phyloP scores from a whole-genome alignment of 345 rosid species.

The Excoecaria agallocha region DNA sequence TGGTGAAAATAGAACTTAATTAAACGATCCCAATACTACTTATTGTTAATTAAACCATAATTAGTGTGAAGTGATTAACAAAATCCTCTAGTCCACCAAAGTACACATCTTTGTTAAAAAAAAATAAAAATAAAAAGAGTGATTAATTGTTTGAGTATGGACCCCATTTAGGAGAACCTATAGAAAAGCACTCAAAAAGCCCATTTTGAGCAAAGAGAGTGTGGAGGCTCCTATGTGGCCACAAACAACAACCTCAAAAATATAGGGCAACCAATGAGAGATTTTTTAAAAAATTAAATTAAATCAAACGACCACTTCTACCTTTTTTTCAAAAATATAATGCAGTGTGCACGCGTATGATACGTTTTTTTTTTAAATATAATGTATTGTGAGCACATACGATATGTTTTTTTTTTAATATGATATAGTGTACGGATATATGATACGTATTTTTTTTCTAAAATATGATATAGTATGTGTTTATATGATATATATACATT shows the following conservation, averaged over 20 bases:
- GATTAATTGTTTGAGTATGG: conserved; percentile 10
- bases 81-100: not conserved
- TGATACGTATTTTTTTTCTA: too few species aligned
- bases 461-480: too few species aligned
- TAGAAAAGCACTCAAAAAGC: conserved; percentile 32
- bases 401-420: too few species aligned
- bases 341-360: too few species aligned
- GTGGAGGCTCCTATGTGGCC: conserved; percentile 32
- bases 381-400: too few species aligned
- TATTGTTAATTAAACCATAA: conserved; percentile 1
- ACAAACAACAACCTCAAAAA: conserved; percentile 16
- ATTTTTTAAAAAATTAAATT: not conserved
- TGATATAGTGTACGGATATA: too few species aligned
- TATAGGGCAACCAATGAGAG: not conserved
- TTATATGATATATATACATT: too few species aligned
- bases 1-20: not conserved
- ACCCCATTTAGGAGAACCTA: conserved; percentile 14
- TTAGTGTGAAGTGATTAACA: conserved; percentile 12
- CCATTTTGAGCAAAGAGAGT: conserved; percentile 19
- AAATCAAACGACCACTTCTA: conserved; percentile 25
- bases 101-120: not conserved
- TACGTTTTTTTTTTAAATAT: too few species aligned
- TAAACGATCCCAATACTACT: conserved; percentile 5
- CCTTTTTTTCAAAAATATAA: not conserved
- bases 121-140: too few species aligned